Base-by-base conservation (phyloP, 2,329 filamentous ascomycete species). In the Pseudogymnoascus sp. region DNA sequence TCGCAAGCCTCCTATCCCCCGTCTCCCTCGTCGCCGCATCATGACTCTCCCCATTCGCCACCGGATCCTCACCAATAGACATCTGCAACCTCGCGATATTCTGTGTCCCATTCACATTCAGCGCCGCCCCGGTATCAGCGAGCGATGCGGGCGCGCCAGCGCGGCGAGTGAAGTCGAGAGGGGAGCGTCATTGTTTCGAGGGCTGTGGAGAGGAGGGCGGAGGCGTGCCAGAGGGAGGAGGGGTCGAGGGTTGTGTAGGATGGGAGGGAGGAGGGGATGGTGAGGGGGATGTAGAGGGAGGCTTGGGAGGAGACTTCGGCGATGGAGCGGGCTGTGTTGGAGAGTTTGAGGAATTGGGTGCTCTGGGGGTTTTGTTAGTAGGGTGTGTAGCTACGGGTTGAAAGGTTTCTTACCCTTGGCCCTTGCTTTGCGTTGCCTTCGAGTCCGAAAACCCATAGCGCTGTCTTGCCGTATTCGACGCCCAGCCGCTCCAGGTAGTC, bases 381-480 rank as follows among this genome's bases (percentile, higher is more conserved):
- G 31, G 8, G 1, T 61, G 35, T 38, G 49, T 12, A 35, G 28
- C 4, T 1, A 12, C 3, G 12, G 33, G 55, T 33, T 4, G 31
- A 33, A 61, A 45, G 60, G 61, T 38, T 63, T 71, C 77, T 74
- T 72, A 88, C 85, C 69, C 84, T 79, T 40, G 81, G 75, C 31
- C 81, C 77, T 45, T 78, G 82, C 59, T 75, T 78, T 41, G 81
- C 78, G 1, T 77, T 77, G 62, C 88, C 86, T 73, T 96, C 89
- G 21, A 92, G 73, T 0, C 89, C 93, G 88, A 93, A 97, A 11
- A 92, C 83, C 89, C 91, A 96, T 33, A 97, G 84, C 60, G 86
- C 86, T 35, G 87, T 84, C 77, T 97, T 97, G 31, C 91, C 91
- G 73, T 93, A 93, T 73, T 99, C 95, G 72, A 99, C 95, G 65